phyloP scores from a whole-genome alignment of 306 rosid species.

The Lablab purpureus region DNA sequence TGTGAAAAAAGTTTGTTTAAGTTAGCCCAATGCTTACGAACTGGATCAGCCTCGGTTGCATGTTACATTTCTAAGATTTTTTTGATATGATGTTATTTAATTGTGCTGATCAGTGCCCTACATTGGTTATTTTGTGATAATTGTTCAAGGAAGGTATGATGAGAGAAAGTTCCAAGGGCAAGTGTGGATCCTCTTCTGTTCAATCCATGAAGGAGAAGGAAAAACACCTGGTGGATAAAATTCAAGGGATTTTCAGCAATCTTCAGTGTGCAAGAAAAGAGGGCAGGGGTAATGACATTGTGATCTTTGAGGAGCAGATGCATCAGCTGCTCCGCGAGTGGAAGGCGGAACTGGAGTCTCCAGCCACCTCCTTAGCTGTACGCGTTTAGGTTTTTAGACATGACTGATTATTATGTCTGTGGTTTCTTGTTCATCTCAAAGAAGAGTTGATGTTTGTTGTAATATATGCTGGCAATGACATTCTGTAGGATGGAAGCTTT shows the following conservation, averaged over 20 bases:
- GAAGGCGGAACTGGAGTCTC: slow-evolving; percentile 90
- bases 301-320: slow-evolving; percentile 82
- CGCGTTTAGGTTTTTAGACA: slow-evolving; percentile 32
- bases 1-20: too few relatives aligned
- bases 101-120: neutral
- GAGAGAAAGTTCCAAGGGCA: slow-evolving; percentile 68
- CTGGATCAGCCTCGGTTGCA: neutral
- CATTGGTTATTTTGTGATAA: neutral
- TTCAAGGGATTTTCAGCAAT: slow-evolving; percentile 76
- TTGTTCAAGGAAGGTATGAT: slow-evolving; percentile 52
- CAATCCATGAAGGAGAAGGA: slow-evolving; percentile 84
- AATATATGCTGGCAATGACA: slow-evolving; percentile 45
- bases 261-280: slow-evolving; percentile 91
- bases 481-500: slow-evolving; percentile 77
- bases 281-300: slow-evolving; percentile 67
- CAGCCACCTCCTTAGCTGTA: slow-evolving; percentile 73
- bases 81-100: neutral
- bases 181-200: slow-evolving; percentile 72
- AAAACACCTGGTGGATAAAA: slow-evolving; percentile 78
- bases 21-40: neutral
- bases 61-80: neutral
- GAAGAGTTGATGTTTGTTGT: slow-evolving; percentile 39
- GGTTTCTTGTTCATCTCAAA: slow-evolving; percentile 8
- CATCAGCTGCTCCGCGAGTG: slow-evolving; percentile 93
- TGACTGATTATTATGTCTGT: neutral